Conservation (phyloP, 176 grass and related monocot species). For the Eragrostis nindensis region DNA sequence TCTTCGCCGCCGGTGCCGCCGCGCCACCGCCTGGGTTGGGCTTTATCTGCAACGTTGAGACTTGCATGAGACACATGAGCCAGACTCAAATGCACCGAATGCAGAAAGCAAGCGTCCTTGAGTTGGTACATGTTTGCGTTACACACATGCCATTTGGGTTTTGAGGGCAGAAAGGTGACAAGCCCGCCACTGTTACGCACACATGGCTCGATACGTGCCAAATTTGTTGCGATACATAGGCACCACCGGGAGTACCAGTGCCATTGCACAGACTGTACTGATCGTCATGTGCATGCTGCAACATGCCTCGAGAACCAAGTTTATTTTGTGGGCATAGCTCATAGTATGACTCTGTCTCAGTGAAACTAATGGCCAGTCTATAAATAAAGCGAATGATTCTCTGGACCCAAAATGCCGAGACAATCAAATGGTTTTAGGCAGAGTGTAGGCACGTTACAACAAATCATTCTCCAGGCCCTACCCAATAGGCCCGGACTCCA, state of each 20-base stretch:
- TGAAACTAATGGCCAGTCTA: too few species aligned
- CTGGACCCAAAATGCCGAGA: conserved; percentile 19
- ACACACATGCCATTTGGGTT: not conserved
- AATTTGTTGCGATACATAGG: not conserved
- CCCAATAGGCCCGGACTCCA: conserved; percentile 30
- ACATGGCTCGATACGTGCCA: conserved; percentile 9
- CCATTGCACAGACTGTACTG: not conserved
- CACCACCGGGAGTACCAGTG: not conserved
- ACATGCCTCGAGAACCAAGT: conserved; percentile 1
- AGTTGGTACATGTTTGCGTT: not conserved
- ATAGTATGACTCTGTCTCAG: too few species aligned
- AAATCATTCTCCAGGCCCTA: conserved; percentile 56
- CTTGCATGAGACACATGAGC: not conserved
- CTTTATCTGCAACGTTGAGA: conserved; percentile 28
- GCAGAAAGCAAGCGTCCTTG: too few species aligned
- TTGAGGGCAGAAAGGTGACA: not conserved
- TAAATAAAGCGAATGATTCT: not conserved
- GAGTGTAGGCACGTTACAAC: conserved; percentile 32
- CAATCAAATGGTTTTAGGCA: conserved; percentile 27
- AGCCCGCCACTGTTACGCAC: conserved; percentile 16
- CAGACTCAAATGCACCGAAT: too few species aligned
- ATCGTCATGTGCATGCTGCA: not conserved
- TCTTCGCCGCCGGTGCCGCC: not conserved
- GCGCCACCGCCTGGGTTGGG: not conserved
- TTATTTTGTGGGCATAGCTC: not conserved